Evolutionary conservation across 352 stramenopile species (phyloP).

Genomic region (Pythium aquatile): DNA sequence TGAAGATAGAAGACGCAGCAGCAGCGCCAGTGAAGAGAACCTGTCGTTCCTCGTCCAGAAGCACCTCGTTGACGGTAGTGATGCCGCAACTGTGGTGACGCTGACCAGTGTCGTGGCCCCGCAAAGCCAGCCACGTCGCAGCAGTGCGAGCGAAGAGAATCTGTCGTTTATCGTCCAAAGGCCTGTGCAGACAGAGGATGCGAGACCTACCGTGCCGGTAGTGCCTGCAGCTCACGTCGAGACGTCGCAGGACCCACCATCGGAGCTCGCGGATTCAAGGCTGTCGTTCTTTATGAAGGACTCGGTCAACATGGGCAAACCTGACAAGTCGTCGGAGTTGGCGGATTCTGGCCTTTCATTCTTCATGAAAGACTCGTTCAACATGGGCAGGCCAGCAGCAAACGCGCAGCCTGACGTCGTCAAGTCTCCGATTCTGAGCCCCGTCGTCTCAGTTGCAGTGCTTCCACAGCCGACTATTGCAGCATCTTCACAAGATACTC

Average conservation of each 20-base stretch:
- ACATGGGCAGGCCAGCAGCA: background rate
- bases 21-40: background rate
- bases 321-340: background rate
- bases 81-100: background rate
- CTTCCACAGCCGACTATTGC: background rate
- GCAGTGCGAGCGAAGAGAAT: background rate
- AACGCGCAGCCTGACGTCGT: background rate
- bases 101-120: too few relatives aligned
- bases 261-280: background rate
- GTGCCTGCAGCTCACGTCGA: background rate
- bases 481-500: background rate
- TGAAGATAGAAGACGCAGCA: background rate
- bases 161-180: background rate
- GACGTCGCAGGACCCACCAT: too few relatives aligned
- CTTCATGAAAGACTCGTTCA: background rate
- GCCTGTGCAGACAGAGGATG: background rate
- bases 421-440: background rate
- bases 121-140: background rate
- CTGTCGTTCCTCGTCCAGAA: constrained; percentile 1
- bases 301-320: background rate
- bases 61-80: background rate
- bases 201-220: background rate
- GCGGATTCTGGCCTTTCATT: background rate
- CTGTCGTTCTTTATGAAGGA: background rate
- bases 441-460: background rate